Percentiles rank a stretch among this genome's conserved stretches.
Evolutionary conservation across 2,329 filamentous ascomycete species (phyloP).

Genomic region (Blumeriella jaapii): DNA sequence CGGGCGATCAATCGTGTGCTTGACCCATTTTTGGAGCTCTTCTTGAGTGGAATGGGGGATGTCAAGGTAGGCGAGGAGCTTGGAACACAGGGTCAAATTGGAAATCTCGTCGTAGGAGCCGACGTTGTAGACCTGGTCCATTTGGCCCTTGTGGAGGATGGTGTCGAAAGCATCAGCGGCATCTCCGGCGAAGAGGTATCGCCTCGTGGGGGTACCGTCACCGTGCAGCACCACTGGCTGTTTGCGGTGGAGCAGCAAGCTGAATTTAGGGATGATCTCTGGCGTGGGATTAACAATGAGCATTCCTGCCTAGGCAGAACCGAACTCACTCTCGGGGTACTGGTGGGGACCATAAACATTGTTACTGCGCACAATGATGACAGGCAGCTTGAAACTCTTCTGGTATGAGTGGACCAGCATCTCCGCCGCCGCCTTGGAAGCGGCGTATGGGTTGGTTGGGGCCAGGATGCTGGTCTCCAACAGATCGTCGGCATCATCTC

Average conservation of each 20-base stretch:
- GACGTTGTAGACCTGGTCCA: slow-evolving; percentile 74
- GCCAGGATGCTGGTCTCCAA: slow-evolving; percentile 63
- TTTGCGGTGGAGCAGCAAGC: slow-evolving; percentile 54
- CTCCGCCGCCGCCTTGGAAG: slow-evolving; percentile 71
- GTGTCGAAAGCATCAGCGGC: slow-evolving; percentile 75
- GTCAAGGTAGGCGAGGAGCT: slow-evolving; percentile 51
- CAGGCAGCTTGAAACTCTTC: slow-evolving; percentile 70
- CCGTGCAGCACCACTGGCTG: slow-evolving; percentile 64
- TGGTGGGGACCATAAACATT: slow-evolving; percentile 81
- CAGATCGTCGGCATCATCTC: slow-evolving; percentile 58
- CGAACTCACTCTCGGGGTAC: slow-evolving; percentile 62
- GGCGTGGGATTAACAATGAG: slow-evolving; percentile 12
- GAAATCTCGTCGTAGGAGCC: slow-evolving; percentile 68
- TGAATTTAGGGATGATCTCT: slow-evolving; percentile 82
- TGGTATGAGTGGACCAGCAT: slow-evolving; percentile 82
- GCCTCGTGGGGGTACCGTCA: slow-evolving; percentile 60
- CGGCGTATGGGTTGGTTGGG: slow-evolving; percentile 73
- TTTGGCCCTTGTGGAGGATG: slow-evolving; percentile 63
- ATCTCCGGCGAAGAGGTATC: slow-evolving; percentile 70
- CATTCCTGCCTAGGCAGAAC: not conserved
- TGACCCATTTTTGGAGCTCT: slow-evolving; percentile 52
- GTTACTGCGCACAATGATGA: slow-evolving; percentile 71
- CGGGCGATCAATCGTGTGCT: slow-evolving; percentile 66
- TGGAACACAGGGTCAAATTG: slow-evolving; percentile 56
- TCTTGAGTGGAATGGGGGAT: slow-evolving; percentile 39